A percentile compares a stretch with the other conserved stretches of the same genome.
These are phyloP conservation scores for Rutstroemia sp. DNA, from an alignment of 2,329 filamentous ascomycete species.

Conservation along the genomic window DNA sequence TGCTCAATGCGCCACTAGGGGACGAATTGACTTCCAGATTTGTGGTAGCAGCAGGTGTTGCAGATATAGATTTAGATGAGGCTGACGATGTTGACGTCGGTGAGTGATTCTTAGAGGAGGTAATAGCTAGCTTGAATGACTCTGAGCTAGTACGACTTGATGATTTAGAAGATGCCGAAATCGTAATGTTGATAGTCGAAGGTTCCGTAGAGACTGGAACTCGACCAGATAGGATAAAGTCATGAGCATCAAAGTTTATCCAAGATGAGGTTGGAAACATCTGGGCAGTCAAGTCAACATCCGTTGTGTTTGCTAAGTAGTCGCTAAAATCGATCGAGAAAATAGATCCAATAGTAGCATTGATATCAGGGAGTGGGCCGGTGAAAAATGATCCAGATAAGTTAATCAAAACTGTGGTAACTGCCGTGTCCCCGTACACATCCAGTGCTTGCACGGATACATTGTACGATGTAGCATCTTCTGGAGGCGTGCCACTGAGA, in stretches of 20 bases:
- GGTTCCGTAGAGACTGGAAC: constrained; percentile 15
- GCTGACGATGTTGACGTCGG: not conserved
- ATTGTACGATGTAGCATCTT: constrained; percentile 50
- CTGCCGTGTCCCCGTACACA: constrained; percentile 50
- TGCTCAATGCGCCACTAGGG: constrained; percentile 9
- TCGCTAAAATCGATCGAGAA: constrained; percentile 23
- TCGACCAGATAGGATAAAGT: constrained; percentile 20
- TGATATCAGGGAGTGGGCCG: constrained; percentile 15
- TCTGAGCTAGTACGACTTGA: constrained; percentile 12
- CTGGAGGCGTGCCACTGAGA: constrained; percentile 57
- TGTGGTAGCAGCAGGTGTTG: constrained; percentile 3
- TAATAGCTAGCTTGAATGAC: constrained; percentile 18
- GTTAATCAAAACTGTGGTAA: constrained; percentile 41
- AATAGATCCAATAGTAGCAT: constrained; percentile 20
- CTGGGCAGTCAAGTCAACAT: constrained; percentile 16
- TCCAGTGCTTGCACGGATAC: constrained; percentile 55
- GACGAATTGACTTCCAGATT: not conserved
- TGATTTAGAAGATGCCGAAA: constrained; percentile 21
- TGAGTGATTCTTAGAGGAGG: not conserved
- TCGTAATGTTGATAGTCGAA: constrained; percentile 16
- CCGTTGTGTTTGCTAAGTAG: constrained; percentile 20
- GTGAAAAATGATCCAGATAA: constrained; percentile 17
- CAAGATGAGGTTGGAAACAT: constrained; percentile 18
- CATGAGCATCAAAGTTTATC: constrained; percentile 23
- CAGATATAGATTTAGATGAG: constrained; percentile 6